phyloP scores from a whole-genome alignment of 164 flowering plant species.

The Warburgia ugandensis region DNA sequence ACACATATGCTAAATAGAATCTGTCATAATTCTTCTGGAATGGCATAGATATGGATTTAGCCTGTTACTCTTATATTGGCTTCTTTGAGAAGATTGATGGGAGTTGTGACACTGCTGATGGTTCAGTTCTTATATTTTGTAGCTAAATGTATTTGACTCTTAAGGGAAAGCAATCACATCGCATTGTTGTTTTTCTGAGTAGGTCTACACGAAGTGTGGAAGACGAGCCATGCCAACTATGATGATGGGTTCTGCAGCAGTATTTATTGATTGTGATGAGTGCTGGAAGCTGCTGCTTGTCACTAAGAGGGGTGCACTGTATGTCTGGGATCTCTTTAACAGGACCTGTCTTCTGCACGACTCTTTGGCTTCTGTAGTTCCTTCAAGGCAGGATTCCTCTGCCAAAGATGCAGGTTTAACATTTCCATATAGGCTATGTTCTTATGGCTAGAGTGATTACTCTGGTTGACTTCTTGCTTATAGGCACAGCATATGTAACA shows the following conservation, averaged over 20 bases:
- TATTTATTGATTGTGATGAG: slow-evolving; percentile 92
- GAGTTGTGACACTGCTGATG: too few species aligned
- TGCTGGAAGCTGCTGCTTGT: slow-evolving; percentile 87
- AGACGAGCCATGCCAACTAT: slow-evolving; percentile 95
- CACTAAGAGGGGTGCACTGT: slow-evolving; percentile 73
- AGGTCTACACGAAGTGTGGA: slow-evolving; percentile 96
- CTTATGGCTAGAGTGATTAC: too few species aligned
- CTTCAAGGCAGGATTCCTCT: slow-evolving; percentile 38
- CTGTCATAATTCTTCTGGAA: too few species aligned
- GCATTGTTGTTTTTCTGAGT: neutral
- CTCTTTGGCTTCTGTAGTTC: slow-evolving; percentile 63
- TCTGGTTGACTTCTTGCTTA: too few species aligned
- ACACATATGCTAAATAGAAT: too few species aligned
- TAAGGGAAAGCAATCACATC: neutral
- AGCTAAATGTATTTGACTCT: too few species aligned
- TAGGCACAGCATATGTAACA: too few species aligned
- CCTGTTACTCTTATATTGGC: too few species aligned
- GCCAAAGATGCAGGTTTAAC: slow-evolving; percentile 67
- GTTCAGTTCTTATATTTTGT: too few species aligned
- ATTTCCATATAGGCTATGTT: too few species aligned
- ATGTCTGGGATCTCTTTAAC: slow-evolving; percentile 86
- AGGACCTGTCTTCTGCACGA: slow-evolving; percentile 76
- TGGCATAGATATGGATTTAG: too few species aligned
- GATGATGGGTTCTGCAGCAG: slow-evolving; percentile 94
- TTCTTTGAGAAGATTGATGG: too few species aligned